Conservation (phyloP, 768 basidiomycete species). For the Lanmaoa rubissima region DNA sequence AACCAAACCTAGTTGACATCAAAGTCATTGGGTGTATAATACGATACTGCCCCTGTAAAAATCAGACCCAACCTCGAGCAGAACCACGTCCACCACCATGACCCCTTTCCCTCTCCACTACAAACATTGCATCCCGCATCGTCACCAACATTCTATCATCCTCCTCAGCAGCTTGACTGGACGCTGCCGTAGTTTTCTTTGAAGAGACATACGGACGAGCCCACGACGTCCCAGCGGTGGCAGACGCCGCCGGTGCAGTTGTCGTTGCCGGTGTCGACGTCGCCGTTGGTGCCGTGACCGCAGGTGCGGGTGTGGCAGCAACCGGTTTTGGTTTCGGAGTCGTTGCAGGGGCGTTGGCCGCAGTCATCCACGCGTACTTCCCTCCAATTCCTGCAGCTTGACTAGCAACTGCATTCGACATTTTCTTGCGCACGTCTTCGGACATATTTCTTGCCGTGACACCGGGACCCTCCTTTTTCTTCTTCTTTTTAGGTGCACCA, state of each 20-base stretch:
- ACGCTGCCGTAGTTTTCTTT: slow-evolving; percentile 40
- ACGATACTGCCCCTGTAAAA: neutral
- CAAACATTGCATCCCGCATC: slow-evolving; percentile 81
- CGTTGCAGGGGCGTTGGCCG: slow-evolving; percentile 48
- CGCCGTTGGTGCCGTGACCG: slow-evolving; percentile 23
- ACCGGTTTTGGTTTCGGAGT: slow-evolving; percentile 39
- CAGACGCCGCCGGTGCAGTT: slow-evolving; percentile 31
- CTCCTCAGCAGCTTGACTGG: slow-evolving; percentile 47
- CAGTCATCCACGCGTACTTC: slow-evolving; percentile 88
- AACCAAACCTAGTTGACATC: neutral
- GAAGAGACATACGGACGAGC: slow-evolving; percentile 61
- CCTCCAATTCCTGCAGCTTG: slow-evolving; percentile 84
- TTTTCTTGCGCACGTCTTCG: slow-evolving; percentile 87
- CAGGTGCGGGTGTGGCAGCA: slow-evolving; percentile 34
- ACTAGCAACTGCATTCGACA: slow-evolving; percentile 86
- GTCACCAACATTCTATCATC: slow-evolving; percentile 61
- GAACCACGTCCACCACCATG: slow-evolving; percentile 81
- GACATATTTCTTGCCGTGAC: slow-evolving; percentile 88
- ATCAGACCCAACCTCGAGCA: slow-evolving; percentile 63
- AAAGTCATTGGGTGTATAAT: neutral
- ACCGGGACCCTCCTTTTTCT: slow-evolving; percentile 81
- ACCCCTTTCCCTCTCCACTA: slow-evolving; percentile 77
- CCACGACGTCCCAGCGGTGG: slow-evolving; percentile 42
- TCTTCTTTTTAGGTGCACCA: slow-evolving; percentile 69
- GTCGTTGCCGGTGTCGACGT: slow-evolving; percentile 32